Percentiles rank a stretch among this genome's conserved stretches.
phyloP scores from a whole-genome alignment of 2,329 filamentous ascomycete genomes.

The Sporothrix phasma region DNA sequence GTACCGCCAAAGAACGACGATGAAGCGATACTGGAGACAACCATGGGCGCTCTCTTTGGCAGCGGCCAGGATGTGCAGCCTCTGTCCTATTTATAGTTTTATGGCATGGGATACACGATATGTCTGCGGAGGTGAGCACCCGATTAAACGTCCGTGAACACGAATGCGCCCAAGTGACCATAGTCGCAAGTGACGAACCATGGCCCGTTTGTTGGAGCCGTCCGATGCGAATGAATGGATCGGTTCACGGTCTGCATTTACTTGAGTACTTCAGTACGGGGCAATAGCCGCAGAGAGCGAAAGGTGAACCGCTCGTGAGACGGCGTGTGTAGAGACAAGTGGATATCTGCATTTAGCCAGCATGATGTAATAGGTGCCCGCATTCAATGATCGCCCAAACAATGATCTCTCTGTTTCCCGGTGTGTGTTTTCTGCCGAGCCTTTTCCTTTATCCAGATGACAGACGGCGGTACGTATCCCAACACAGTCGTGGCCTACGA shows the following conservation, averaged over 20 bases:
- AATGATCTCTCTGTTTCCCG: background rate
- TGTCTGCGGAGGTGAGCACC: background rate
- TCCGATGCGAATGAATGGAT: background rate
- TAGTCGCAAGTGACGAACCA: background rate
- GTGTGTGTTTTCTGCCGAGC: background rate
- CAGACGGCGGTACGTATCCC: too few species aligned
- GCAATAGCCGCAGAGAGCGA: background rate
- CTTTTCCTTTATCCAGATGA: background rate
- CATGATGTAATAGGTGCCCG: background rate
- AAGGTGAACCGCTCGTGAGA: background rate
- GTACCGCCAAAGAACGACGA: background rate
- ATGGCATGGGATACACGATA: background rate
- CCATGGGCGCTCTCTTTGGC: background rate
- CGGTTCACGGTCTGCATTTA: background rate
- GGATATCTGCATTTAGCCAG: background rate
- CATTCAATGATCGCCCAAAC: too few species aligned
- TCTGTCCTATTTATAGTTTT: background rate
- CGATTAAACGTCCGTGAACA: too few species aligned
- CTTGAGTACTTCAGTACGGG: conserved; percentile 8
- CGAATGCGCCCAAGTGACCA: too few species aligned
- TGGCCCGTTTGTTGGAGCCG: background rate
- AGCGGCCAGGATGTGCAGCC: background rate
- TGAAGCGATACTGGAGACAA: background rate
- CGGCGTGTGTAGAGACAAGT: background rate
- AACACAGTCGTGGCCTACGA: too few species aligned